Evolutionary conservation across 2,329 filamentous ascomycete species (phyloP), one percentile per base, ranked within the genome.

Genomic region (Exophiala xenobiotica): DNA sequence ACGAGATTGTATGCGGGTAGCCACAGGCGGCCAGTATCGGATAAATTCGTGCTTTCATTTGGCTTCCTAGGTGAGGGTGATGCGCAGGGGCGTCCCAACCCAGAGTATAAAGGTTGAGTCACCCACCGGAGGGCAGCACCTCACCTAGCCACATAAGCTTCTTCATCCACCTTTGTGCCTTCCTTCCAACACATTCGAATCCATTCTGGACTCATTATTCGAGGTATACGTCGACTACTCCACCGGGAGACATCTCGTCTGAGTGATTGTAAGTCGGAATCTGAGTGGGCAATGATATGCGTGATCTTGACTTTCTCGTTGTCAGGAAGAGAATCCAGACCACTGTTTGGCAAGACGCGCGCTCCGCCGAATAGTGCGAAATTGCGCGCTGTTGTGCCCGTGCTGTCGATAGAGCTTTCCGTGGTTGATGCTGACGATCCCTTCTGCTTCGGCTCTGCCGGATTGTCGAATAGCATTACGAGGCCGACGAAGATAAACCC

Each of bases 151-250:
- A 56, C 46, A 55, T 57, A 63, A n/a, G 73, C 70, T 63, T 92
- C 88, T 71, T 96, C 92, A 59, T 95, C 89, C 40, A 96, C 67
- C 54, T 87, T 64, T 1, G 90, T 95, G 57, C 76, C 78, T 66
- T 92, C 88, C 52, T 75, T 76, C 90, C 91, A 96, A 63, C 88
- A 88, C 46, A 87, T 83, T 44, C 85, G 78, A 0, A 96, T 70
- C 93, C 93, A 99, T 11, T 75, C 74, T 7, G 77, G 67, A 0
- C 73, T 79, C 2, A 96, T 86, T 5, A 92, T 70, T 57, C 88
- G 76, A 0, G 91, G 88, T 27, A 90, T 69, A 40, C 64, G 71
- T 46, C 65, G 71, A 5, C 65, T 67, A 46, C 77, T 67, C 18
- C 61, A 51, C 7, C 52, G 45, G 6, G 61, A 56, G 18, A 72